Evolutionary conservation across 2,329 filamentous ascomycete species (phyloP).

Genomic region (Didymella segeticola): DNA sequence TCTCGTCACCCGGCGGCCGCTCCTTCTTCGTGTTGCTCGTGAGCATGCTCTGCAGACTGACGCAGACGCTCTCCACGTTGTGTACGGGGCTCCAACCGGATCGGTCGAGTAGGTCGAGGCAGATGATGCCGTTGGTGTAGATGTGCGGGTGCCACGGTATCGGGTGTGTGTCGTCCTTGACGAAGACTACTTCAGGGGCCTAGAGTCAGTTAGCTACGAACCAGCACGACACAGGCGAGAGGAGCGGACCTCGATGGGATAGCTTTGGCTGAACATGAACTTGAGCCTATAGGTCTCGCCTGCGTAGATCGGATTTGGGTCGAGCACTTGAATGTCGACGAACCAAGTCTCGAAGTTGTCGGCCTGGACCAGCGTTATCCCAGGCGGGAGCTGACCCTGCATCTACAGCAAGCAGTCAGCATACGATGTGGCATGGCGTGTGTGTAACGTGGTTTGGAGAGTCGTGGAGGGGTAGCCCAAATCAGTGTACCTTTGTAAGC

Average conservation of each 20-base stretch:
- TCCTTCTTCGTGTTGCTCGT: constrained; percentile 94
- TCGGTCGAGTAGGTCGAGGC: constrained; percentile 85
- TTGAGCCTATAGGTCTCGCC: constrained; percentile 82
- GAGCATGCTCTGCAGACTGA: constrained; percentile 98
- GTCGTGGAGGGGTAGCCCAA: background rate
- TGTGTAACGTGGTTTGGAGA: background rate
- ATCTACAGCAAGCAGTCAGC: constrained; percentile 50
- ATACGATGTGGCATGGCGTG: background rate
- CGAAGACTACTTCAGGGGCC: constrained; percentile 94
- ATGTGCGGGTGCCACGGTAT: constrained; percentile 98
- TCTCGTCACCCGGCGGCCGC: constrained; percentile 85
- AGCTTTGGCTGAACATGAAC: constrained; percentile 82
- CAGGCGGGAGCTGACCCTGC: constrained; percentile 65
- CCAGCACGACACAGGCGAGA: background rate
- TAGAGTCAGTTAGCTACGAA: constrained; percentile 46
- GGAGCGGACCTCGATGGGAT: constrained; percentile 74
- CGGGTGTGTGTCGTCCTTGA: constrained; percentile 63
- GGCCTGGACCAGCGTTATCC: constrained; percentile 79
- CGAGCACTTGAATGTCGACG: constrained; percentile 89
- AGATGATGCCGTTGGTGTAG: constrained; percentile 98
- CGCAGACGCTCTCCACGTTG: constrained; percentile 94
- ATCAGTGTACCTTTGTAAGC: constrained; percentile 28
- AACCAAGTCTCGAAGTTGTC: constrained; percentile 89
- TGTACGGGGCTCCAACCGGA: constrained; percentile 97
- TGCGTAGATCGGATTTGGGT: constrained; percentile 86